These are phyloP conservation scores for Coniferiporia sulphurascens DNA, from an alignment of 1,284 basidiomycete genomes.

Conservation along the genomic window DNA sequence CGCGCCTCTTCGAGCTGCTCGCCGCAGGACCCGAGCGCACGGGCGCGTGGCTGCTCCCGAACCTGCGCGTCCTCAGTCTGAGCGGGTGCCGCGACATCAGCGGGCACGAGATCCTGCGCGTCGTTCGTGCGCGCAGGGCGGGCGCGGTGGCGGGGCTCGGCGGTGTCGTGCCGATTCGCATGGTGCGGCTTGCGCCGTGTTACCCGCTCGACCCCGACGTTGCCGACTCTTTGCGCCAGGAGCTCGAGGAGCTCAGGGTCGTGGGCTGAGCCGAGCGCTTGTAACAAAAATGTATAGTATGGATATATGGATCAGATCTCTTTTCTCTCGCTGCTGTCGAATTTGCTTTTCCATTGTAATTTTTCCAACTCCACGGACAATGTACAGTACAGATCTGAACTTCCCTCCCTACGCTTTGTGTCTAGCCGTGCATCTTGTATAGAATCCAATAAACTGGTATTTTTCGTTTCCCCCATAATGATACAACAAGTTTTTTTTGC, in stretches of 20 bases:
- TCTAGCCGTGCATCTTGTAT: not conserved
- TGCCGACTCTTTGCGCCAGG: conserved; percentile 5
- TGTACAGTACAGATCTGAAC: not conserved
- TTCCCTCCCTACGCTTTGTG: too few relatives aligned
- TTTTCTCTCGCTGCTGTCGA: not conserved
- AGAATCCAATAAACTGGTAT: not conserved
- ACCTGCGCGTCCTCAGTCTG: conserved; percentile 28
- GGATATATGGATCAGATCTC: not conserved
- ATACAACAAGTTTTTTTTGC: not conserved
- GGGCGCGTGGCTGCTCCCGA: conserved; percentile 29
- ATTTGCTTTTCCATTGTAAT: not conserved
- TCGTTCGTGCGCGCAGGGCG: conserved; percentile 24
- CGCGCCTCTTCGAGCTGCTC: conserved; percentile 30
- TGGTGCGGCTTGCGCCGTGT: conserved; percentile 14
- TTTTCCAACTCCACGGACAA: not conserved
- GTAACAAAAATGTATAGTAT: not conserved
- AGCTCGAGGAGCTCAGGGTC: conserved; percentile 11
- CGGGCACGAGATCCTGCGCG: conserved; percentile 30
- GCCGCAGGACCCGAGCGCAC: conserved; percentile 21
- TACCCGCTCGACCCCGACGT: conserved; percentile 12
- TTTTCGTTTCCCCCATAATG: not conserved
- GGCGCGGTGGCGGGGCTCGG: not conserved
- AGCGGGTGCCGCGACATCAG: conserved; percentile 30
- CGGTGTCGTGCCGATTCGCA: conserved; percentile 1
- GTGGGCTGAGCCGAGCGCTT: not conserved